Evolutionary conservation across 2,329 filamentous ascomycete genomes (phyloP).

Genomic region (Neonectria magnoliae): DNA sequence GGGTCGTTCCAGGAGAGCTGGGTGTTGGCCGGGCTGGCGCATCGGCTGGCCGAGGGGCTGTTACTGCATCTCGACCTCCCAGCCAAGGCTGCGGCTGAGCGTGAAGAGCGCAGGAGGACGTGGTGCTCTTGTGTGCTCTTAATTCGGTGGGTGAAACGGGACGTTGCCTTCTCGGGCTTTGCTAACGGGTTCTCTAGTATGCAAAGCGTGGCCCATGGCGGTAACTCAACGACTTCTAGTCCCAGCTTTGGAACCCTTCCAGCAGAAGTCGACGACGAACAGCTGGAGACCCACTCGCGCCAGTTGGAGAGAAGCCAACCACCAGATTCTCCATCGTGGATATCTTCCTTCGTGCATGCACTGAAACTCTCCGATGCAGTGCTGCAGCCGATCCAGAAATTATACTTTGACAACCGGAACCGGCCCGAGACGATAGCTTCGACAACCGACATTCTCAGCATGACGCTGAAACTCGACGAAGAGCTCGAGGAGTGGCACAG

Average conservation of each 20-base stretch:
- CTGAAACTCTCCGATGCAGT: slow-evolving; percentile 35
- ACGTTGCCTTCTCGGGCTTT: not conserved
- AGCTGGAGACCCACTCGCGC: slow-evolving; percentile 28
- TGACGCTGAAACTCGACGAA: slow-evolving; percentile 33
- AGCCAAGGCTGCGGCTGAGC: slow-evolving; percentile 32
- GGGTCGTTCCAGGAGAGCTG: slow-evolving; percentile 37
- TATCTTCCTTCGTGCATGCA: slow-evolving; percentile 38
- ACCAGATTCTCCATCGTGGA: slow-evolving; percentile 31
- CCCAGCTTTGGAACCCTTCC: slow-evolving; percentile 33
- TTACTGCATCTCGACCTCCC: slow-evolving; percentile 38
- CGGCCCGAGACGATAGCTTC: slow-evolving; percentile 13
- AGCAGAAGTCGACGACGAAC: slow-evolving; percentile 39
- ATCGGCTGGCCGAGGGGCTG: slow-evolving; percentile 39
- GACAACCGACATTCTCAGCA: slow-evolving; percentile 24
- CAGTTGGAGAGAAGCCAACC: slow-evolving; percentile 26
- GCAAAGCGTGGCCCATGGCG: slow-evolving; percentile 30
- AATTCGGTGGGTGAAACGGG: slow-evolving; percentile 22
- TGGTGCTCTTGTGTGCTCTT: slow-evolving; percentile 40
- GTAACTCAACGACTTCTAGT: slow-evolving; percentile 6
- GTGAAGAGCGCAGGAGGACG: slow-evolving; percentile 38
- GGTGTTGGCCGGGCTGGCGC: slow-evolving; percentile 38
- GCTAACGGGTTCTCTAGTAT: slow-evolving; percentile 24
- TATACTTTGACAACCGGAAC: slow-evolving; percentile 20
- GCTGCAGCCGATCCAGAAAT: slow-evolving; percentile 33
- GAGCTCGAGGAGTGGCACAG: slow-evolving; percentile 37